phyloP scores from a whole-genome alignment of 164 flowering plant genomes.

The Litsea cubeba region DNA sequence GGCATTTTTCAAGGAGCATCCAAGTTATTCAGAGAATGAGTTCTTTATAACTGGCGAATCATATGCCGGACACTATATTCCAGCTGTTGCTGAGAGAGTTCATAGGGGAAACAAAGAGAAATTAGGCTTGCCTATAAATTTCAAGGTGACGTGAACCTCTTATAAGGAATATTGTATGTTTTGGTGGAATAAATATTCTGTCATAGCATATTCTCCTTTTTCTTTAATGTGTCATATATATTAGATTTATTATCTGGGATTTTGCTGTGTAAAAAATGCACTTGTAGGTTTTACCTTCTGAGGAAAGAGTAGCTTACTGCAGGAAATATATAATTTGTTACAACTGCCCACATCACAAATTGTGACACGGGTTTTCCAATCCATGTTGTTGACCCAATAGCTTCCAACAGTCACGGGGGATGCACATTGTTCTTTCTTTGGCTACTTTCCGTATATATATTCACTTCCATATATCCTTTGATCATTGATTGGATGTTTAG shows the following conservation, averaged over 20 bases:
- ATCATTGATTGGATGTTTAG: too few species aligned
- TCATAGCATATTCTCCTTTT: background rate
- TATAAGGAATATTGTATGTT: background rate
- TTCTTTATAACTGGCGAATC: conserved; percentile 80
- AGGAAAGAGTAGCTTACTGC: too few species aligned
- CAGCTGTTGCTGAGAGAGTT: conserved; percentile 73
- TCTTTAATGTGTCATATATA: background rate
- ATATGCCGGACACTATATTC: conserved; percentile 84
- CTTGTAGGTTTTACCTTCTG: background rate
- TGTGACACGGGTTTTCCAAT: background rate
- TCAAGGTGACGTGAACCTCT: conserved; percentile 36
- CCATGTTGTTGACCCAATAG: background rate
- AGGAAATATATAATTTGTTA: background rate
- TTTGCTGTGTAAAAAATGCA: background rate
- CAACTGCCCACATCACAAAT: background rate
- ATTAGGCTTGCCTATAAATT: conserved; percentile 55
- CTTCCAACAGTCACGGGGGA: background rate
- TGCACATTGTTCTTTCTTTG: too few species aligned
- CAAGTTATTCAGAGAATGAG: conserved; percentile 49
- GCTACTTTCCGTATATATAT: too few species aligned
- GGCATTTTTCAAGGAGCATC: conserved; percentile 75
- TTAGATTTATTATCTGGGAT: background rate
- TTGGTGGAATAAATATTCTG: background rate
- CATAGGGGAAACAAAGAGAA: conserved; percentile 69
- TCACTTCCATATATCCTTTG: too few species aligned